Percentiles rank a stretch among this genome's conserved stretches.
Evolutionary conservation across 148 eudicot species (phyloP).

Genomic region (Agrostemma githago): DNA sequence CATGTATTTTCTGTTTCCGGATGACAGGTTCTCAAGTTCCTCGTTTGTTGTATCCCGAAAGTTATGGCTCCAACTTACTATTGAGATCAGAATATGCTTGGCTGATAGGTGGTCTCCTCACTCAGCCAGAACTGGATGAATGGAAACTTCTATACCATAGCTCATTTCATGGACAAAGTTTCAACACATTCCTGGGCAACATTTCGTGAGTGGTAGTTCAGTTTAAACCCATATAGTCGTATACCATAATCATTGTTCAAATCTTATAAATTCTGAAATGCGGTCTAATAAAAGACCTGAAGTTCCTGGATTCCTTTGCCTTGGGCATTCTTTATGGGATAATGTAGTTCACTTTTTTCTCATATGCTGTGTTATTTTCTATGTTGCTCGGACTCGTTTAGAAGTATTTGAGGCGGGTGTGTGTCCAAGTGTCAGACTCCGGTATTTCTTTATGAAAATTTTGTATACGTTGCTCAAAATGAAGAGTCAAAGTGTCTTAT

Average conservation of each 20-base stretch:
- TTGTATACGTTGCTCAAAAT: too few relatives aligned
- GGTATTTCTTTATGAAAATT: too few relatives aligned
- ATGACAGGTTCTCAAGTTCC: constrained; percentile 66
- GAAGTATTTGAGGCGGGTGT: too few relatives aligned
- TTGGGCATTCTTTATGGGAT: not conserved
- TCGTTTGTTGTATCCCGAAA: constrained; percentile 40
- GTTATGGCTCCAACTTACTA: constrained; percentile 40
- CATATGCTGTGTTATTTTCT: not conserved
- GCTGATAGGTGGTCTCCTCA: constrained; percentile 79
- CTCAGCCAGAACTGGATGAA: constrained; percentile 60
- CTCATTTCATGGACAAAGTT: constrained; percentile 68
- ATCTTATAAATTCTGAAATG: not conserved
- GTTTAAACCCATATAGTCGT: not conserved
- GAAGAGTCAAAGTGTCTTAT: too few relatives aligned
- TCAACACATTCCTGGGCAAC: constrained; percentile 81
- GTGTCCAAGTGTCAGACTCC: too few relatives aligned
- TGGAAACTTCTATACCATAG: constrained; percentile 95
- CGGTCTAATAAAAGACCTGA: not conserved
- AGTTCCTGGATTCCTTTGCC: not conserved
- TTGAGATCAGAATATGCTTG: constrained; percentile 78
- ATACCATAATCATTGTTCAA: not conserved
- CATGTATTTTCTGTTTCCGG: constrained; percentile 25
- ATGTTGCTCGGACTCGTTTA: too few relatives aligned
- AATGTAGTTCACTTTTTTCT: not conserved
- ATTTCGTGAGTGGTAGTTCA: constrained; percentile 54